A percentile compares a stretch with the other conserved stretches of the same genome.
These are phyloP conservation scores for Hordeum marinum DNA, from an alignment of 176 grass and related monocot species.

Conservation along the genomic window DNA sequence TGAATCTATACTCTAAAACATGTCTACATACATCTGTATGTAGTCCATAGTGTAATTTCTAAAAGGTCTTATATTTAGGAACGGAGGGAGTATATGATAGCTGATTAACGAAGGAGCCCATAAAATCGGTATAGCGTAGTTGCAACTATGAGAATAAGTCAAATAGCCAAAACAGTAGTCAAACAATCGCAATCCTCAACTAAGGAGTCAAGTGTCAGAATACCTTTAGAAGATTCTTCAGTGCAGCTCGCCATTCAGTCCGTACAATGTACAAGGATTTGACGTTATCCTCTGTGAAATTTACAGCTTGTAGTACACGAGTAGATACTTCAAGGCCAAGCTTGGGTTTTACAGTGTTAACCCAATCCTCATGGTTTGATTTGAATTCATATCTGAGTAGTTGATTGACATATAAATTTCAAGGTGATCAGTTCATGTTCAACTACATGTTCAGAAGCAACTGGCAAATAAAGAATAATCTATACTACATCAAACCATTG, in stretches of 20 bases:
- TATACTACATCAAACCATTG: slow-evolving; percentile 7
- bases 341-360: slow-evolving; percentile 88
- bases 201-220: background rate
- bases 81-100: background rate
- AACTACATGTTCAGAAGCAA: slow-evolving; percentile 15
- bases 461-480: background rate
- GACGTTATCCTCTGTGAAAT: slow-evolving; percentile 64
- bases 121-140: slow-evolving; percentile 20
- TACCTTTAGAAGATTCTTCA: slow-evolving; percentile 96
- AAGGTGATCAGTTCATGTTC: background rate
- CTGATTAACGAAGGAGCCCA: background rate
- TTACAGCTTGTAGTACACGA: slow-evolving; percentile 76
- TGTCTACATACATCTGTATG: too few relatives aligned
- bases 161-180: background rate
- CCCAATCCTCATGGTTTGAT: slow-evolving; percentile 79
- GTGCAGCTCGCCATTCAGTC: slow-evolving; percentile 69
- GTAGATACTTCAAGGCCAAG: slow-evolving; percentile 73
- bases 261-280: slow-evolving; percentile 81
- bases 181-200: background rate
- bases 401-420: slow-evolving; percentile 27
- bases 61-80: too few relatives aligned
- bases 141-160: background rate
- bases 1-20: too few relatives aligned
- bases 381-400: slow-evolving; percentile 88
- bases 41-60: too few relatives aligned